phyloP scores from a whole-genome alignment of 768 basidiomycete species.

The Boletus rubroflammeus region DNA sequence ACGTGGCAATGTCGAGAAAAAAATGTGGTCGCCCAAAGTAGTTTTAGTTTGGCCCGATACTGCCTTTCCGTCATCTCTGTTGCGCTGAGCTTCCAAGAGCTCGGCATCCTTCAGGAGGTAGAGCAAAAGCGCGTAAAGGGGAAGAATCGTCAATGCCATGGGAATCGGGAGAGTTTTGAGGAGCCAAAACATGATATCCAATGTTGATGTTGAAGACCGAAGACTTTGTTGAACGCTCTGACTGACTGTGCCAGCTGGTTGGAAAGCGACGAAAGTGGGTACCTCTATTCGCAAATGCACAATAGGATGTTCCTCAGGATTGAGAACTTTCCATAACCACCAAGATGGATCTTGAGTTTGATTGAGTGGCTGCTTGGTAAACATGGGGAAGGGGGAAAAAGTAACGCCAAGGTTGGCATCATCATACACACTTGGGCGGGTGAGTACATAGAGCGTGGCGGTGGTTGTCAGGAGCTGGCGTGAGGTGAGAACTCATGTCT shows the following conservation, averaged over 20 bases:
- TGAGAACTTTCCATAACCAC: constrained; percentile 74
- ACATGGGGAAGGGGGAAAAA: constrained; percentile 30
- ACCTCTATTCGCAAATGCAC: constrained; percentile 78
- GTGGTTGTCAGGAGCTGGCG: constrained; percentile 73
- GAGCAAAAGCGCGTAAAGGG: constrained; percentile 72
- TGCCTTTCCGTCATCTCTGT: constrained; percentile 47
- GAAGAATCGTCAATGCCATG: constrained; percentile 69
- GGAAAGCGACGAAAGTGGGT: constrained; percentile 73
- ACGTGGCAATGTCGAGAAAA: constrained; percentile 75
- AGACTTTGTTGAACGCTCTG: constrained; percentile 32
- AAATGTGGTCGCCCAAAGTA: constrained; percentile 41
- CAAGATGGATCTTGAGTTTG: constrained; percentile 49
- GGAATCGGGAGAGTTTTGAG: constrained; percentile 82
- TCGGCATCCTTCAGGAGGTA: constrained; percentile 92
- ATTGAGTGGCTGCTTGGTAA: constrained; percentile 30
- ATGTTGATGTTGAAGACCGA: constrained; percentile 45
- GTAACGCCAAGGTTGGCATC: constrained; percentile 21
- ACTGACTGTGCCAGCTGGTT: constrained; percentile 35
- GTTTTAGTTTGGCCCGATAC: constrained; percentile 23
- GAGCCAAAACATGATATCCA: constrained; percentile 66
- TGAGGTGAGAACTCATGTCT: constrained; percentile 2
- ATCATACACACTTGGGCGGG: constrained; percentile 44
- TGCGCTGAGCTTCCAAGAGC: constrained; percentile 79
- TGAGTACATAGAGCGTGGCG: constrained; percentile 70
- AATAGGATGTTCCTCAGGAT: constrained; percentile 59